Conservation (phyloP, 2,329 filamentous ascomycete species). For the Neurospora sp. region DNA sequence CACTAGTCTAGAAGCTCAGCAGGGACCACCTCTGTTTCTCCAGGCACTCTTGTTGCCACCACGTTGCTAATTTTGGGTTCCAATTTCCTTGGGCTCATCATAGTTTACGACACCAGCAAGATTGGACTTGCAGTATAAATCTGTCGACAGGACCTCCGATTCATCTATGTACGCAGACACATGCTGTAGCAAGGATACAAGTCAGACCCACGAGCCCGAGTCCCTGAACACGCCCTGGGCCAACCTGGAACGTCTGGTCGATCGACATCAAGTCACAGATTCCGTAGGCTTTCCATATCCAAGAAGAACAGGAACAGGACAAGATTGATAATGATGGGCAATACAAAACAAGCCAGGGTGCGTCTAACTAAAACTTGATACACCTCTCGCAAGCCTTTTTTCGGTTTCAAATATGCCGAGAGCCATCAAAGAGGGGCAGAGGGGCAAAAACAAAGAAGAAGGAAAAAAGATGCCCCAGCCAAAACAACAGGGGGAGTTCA, state of each 20-base stretch:
- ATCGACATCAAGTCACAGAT: background rate
- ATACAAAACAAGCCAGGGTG: background rate
- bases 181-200: background rate
- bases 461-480: background rate
- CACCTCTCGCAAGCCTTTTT: background rate
- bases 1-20: background rate
- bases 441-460: background rate
- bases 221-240: background rate
- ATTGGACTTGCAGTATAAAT: background rate
- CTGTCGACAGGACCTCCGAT: background rate
- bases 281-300: background rate
- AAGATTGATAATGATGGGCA: background rate
- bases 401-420: background rate
- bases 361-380: background rate
- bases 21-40: background rate
- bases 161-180: background rate
- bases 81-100: background rate
- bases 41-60: background rate
- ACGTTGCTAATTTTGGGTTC: background rate
- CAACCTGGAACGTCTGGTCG: background rate
- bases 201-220: background rate
- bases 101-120: background rate
- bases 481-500: background rate
- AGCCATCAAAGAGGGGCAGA: background rate
- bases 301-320: background rate